phyloP scores from a whole-genome alignment of 352 stramenopile species.

The Globisporangium solare region DNA sequence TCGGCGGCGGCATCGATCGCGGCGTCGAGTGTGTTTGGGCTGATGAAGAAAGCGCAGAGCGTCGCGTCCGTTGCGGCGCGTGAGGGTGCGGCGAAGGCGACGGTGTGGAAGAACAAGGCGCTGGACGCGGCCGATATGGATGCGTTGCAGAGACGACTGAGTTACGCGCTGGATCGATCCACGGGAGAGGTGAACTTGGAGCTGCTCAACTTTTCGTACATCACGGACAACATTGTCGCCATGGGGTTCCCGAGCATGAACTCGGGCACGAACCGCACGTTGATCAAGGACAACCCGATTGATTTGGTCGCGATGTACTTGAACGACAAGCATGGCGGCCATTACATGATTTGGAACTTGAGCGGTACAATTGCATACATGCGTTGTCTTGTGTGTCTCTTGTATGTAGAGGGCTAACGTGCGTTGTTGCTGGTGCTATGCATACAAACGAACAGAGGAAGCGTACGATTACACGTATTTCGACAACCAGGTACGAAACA shows the following conservation, averaged over 20 bases:
- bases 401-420: constrained; percentile 1
- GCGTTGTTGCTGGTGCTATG: constrained; percentile 1
- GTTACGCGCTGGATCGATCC: constrained; percentile 74
- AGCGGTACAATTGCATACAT: constrained; percentile 41
- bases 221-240: constrained; percentile 83
- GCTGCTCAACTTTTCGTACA: constrained; percentile 90
- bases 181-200: constrained; percentile 80
- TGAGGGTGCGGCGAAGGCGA: constrained; percentile 73
- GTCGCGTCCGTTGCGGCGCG: constrained; percentile 64
- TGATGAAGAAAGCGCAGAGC: constrained; percentile 84
- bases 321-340: constrained; percentile 89
- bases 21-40: constrained; percentile 69
- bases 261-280: constrained; percentile 60
- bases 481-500: constrained; percentile 82
- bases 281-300: constrained; percentile 86
- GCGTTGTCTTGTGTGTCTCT: not conserved
- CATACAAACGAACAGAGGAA: constrained; percentile 69
- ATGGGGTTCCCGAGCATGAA: constrained; percentile 92
- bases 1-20: constrained; percentile 59
- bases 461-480: constrained; percentile 94
- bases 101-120: constrained; percentile 63
- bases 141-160: constrained; percentile 72
- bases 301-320: constrained; percentile 92
- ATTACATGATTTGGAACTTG: constrained; percentile 99
- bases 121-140: constrained; percentile 85